Percentiles rank a stretch among this genome's conserved stretches.
Evolutionary conservation across 176 grass and related monocot species (phyloP).

Genomic region (Thinopyrum elongatum): DNA sequence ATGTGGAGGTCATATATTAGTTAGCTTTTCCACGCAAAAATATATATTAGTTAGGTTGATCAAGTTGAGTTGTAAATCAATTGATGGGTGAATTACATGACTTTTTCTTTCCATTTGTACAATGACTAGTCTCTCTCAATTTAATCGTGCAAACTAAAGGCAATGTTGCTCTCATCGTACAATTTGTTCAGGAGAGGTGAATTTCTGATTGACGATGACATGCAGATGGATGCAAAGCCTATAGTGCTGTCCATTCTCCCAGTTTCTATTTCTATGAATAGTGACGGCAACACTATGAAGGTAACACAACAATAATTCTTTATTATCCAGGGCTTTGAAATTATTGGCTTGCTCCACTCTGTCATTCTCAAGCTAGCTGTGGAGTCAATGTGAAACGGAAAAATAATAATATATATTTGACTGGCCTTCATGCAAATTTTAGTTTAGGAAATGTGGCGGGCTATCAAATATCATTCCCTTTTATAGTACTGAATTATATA

Average conservation of each 20-base stretch:
- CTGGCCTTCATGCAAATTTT: too few relatives aligned
- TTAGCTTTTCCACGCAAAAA: neutral
- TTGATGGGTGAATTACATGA: neutral
- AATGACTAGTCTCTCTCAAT: constrained; percentile 9
- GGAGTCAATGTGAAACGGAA: too few relatives aligned
- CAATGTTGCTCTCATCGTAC: constrained; percentile 2
- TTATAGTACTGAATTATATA: neutral
- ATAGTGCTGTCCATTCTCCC: neutral
- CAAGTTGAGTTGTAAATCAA: neutral
- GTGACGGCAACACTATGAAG: neutral
- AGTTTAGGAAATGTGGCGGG: too few relatives aligned
- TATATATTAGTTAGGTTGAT: neutral
- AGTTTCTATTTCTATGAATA: neutral
- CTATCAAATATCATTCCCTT: neutral
- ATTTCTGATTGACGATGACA: neutral
- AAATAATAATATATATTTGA: too few relatives aligned
- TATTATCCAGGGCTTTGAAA: neutral
- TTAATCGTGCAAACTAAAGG: neutral
- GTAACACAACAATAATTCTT: neutral
- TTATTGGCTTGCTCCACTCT: neutral
- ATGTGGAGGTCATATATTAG: neutral
- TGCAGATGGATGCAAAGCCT: neutral
- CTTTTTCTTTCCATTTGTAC: neutral
- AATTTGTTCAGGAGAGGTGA: neutral
- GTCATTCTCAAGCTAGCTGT: too few relatives aligned